phyloP scores from a whole-genome alignment of 441 rosid genomes.

The Capsella rubella region DNA sequence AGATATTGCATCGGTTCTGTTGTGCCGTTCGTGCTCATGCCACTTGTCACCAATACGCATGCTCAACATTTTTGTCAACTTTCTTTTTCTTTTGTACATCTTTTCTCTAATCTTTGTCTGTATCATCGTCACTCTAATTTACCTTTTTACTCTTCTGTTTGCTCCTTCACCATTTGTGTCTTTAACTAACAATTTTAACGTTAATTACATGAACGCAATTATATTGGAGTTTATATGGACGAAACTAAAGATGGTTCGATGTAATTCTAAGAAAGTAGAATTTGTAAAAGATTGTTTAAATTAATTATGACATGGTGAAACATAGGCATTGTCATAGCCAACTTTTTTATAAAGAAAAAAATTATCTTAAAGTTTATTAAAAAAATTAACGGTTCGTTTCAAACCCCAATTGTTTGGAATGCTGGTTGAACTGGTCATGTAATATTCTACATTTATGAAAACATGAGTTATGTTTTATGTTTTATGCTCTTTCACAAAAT shows the following conservation, averaged over 20 bases:
- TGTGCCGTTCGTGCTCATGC: constrained; percentile 31
- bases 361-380: background rate
- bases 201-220: background rate
- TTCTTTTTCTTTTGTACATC: background rate
- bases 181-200: background rate
- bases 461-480: background rate
- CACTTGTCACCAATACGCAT: constrained; percentile 31
- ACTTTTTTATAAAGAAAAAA: background rate
- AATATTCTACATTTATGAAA: background rate
- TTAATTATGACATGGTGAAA: background rate
- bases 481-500: background rate
- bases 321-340: background rate
- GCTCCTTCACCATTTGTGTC: background rate
- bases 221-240: background rate
- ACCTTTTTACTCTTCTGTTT: background rate
- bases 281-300: background rate
- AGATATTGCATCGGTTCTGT: constrained; percentile 5
- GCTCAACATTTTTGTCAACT: background rate
- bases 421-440: background rate
- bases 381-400: background rate
- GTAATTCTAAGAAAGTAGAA: background rate
- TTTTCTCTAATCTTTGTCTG: background rate
- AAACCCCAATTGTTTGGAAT: background rate
- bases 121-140: background rate
- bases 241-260: background rate